phyloP scores from a whole-genome alignment of 192 early-diverging fungal genomes.

The Jimgerdemannia flammicorona region DNA sequence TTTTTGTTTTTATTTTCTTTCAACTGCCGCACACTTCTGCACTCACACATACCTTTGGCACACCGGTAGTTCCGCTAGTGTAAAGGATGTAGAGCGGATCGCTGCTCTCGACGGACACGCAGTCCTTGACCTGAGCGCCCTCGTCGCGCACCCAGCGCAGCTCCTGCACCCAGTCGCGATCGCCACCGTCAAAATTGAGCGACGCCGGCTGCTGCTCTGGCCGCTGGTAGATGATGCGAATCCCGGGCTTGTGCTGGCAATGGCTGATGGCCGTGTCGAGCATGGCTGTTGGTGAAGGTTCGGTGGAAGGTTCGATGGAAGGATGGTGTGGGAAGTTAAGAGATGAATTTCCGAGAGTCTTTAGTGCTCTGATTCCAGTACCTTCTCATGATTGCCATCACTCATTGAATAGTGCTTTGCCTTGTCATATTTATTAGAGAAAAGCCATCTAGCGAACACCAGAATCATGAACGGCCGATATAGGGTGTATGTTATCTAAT shows the following conservation, averaged over 20 bases:
- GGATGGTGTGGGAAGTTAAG: background rate
- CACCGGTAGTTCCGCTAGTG: conserved; percentile 72
- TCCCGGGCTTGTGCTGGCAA: conserved; percentile 39
- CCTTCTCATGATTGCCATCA: too few relatives aligned
- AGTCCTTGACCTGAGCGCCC: conserved; percentile 39
- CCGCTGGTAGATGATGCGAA: conserved; percentile 64
- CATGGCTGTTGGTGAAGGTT: conserved; percentile 44
- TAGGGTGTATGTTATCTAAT: background rate
- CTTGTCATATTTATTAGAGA: too few relatives aligned
- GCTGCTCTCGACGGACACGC: conserved; percentile 53
- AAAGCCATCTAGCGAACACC: background rate
- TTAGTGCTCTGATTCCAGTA: too few relatives aligned
- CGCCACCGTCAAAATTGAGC: conserved; percentile 49
- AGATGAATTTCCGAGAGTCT: background rate
- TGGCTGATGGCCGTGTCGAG: conserved; percentile 67
- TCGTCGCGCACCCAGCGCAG: conserved; percentile 34
- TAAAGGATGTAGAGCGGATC: conserved; percentile 85
- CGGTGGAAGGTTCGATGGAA: too few relatives aligned
- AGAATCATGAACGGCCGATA: background rate
- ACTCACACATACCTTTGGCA: conserved; percentile 61
- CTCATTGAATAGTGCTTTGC: too few relatives aligned
- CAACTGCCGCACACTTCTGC: too few relatives aligned
- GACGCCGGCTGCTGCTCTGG: conserved; percentile 48
- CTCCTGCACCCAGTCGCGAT: conserved; percentile 51
- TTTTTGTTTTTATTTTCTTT: too few relatives aligned